Conservation (phyloP, 352 stramenopile species). For the Phytophthora melonis region DNA sequence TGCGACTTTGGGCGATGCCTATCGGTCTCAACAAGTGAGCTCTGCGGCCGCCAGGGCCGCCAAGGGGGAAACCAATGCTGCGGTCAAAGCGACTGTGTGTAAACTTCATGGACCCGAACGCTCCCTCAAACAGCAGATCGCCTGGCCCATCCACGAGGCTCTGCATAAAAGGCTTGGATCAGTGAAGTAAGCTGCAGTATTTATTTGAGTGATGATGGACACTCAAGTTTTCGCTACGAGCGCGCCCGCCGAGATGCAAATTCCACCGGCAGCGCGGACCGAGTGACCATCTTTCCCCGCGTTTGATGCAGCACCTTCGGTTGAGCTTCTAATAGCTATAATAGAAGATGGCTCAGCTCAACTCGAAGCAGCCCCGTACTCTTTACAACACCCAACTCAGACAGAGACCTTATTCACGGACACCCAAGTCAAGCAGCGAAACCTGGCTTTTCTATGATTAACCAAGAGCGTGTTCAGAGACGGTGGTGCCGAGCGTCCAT, state of each 20-base stretch:
- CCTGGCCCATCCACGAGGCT: neutral
- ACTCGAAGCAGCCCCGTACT: neutral
- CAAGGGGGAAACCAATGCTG: neutral
- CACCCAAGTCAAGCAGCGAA: slow-evolving; percentile 5
- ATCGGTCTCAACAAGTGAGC: too few relatives aligned
- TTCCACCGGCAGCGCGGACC: too few relatives aligned
- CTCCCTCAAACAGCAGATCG: neutral
- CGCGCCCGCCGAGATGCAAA: too few relatives aligned
- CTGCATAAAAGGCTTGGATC: slow-evolving; percentile 7
- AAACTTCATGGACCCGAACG: neutral
- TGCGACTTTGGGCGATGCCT: too few relatives aligned
- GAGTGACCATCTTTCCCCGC: neutral
- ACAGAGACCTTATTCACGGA: too few relatives aligned
- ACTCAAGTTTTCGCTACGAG: neutral
- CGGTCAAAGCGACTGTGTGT: neutral
- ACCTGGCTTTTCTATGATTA: slow-evolving; percentile 17
- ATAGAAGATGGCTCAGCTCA: neutral
- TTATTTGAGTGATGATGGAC: too few relatives aligned
- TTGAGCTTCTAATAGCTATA: too few relatives aligned
- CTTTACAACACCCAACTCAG: neutral
- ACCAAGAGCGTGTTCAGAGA: slow-evolving; percentile 23
- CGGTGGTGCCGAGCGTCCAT: slow-evolving; percentile 21
- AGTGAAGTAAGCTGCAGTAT: neutral
- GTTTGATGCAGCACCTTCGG: too few relatives aligned
- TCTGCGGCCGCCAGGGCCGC: too few relatives aligned